Conservation (phyloP, 1,139 yeast genomes). For the Candida frijolesensis region DNA sequence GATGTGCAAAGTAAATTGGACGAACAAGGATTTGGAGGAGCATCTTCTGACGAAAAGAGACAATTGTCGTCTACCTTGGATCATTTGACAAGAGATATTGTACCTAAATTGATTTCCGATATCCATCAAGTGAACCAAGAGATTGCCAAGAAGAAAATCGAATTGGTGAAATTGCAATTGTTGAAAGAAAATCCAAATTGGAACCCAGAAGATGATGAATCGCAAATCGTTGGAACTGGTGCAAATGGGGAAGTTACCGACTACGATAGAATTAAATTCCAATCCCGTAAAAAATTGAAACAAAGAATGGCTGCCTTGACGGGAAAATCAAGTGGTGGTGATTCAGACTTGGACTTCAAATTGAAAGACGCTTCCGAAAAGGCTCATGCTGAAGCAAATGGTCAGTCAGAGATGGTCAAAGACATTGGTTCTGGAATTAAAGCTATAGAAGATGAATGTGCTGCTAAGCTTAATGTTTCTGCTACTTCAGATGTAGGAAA, state of each 20-base stretch:
- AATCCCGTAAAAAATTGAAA: slow-evolving; percentile 72
- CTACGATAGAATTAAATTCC: slow-evolving; percentile 75
- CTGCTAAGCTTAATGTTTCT: slow-evolving; percentile 44
- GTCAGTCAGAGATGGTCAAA: slow-evolving; percentile 58
- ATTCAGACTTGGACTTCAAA: slow-evolving; percentile 54
- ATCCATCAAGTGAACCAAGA: slow-evolving; percentile 66
- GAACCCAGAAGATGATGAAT: slow-evolving; percentile 51
- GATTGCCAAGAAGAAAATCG: slow-evolving; percentile 68
- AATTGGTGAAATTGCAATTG: slow-evolving; percentile 56
- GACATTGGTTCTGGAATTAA: slow-evolving; percentile 78
- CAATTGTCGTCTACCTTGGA: slow-evolving; percentile 53
- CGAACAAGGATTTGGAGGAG: slow-evolving; percentile 27
- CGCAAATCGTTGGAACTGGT: slow-evolving; percentile 73
- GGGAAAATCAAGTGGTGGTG: slow-evolving; percentile 52
- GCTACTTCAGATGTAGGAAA: slow-evolving; percentile 55
- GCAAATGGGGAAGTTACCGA: slow-evolving; percentile 85
- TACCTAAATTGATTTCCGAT: slow-evolving; percentile 67
- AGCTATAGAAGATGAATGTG: slow-evolving; percentile 68
- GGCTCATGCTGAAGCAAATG: slow-evolving; percentile 57
- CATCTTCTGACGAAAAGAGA: slow-evolving; percentile 41
- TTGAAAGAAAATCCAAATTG: slow-evolving; percentile 64
- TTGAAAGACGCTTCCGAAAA: slow-evolving; percentile 57
- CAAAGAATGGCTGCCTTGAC: slow-evolving; percentile 92
- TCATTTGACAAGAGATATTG: slow-evolving; percentile 58
- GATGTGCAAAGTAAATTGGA: slow-evolving; percentile 53